Evolutionary conservation across 257 asterid genomes (phyloP).

Genomic region (Capsicum rhomboideum): DNA sequence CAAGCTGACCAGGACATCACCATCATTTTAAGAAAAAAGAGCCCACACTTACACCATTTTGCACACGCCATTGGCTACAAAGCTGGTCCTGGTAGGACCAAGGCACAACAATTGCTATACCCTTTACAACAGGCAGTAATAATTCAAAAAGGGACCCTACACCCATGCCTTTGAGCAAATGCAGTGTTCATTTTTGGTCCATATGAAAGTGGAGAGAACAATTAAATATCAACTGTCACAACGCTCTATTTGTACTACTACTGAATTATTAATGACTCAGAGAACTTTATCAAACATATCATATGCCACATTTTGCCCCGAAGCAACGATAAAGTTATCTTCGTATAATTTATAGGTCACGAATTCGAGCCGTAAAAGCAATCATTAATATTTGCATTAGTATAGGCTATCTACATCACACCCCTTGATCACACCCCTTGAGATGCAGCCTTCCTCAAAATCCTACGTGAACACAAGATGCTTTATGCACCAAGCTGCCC

Average conservation of each 20-base stretch:
- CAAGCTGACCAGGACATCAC: background rate
- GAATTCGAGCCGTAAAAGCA: too few species aligned
- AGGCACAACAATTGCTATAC: background rate
- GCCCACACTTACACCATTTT: background rate
- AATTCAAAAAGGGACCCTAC: background rate
- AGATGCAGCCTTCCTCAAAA: too few species aligned
- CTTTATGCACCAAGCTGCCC: too few species aligned
- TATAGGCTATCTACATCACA: too few species aligned
- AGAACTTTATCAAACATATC: background rate
- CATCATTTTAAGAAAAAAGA: background rate
- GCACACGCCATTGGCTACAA: background rate
- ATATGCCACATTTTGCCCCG: background rate
- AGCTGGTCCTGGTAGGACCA: background rate
- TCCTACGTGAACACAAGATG: too few species aligned
- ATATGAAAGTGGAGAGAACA: background rate
- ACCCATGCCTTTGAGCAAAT: background rate
- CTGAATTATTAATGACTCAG: background rate
- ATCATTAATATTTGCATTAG: too few species aligned
- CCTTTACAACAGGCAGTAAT: slow-evolving; percentile 2
- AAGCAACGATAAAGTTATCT: too few species aligned
- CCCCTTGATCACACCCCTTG: too few species aligned
- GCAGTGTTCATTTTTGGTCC: background rate
- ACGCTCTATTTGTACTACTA: background rate
- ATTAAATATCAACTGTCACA: background rate
- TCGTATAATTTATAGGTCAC: too few species aligned